Base-by-base conservation (phyloP, 495 filamentous ascomycete species). In the Penicillium herquei region DNA sequence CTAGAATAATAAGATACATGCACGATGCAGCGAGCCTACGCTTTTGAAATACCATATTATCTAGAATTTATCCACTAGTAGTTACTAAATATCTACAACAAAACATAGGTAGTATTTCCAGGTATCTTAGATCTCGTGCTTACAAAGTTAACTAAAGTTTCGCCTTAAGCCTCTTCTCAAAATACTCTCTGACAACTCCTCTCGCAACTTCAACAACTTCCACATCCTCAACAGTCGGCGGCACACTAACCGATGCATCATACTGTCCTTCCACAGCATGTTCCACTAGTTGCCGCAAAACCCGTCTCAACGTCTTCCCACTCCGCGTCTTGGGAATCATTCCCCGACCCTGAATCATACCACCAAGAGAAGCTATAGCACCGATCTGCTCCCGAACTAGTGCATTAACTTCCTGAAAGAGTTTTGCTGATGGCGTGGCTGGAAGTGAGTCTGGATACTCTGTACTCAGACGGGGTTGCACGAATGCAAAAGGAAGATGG, bases 241-340 rank as follows among this genome's bases (percentile, higher is more conserved):
- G 83, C 14, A 87, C 75, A 55, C 70, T 73, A 8, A 86, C 79
- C 10, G 69, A 64, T 50, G 68, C 77, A 7, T 76, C 74, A 62
- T 78, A 85, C 10, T 80, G 73, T 1, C 78, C 81, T 44, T 75
- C 54, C 7, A 72, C 78, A 1, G 56, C 74, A 61, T 84, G 76
- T 70, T 96, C 92, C 3, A 96, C 66, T 56, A 96, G 67, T 72
- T 94, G 90, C 44, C 86, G 78, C 72, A 96, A 63, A 31, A 94
- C 89, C 52, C 92, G 77, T 12, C 93, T 75, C 54, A 96, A 64
- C 30, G 89, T 96, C 81, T 96, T 96, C 5, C 92, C 92, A 26
- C 85, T 89, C 18, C 92, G 72, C 31, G 92, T 97, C 75, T 91
- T 92, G 7, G 92, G 92, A 48, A 96, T 96, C 82, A 96, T 92